Evolutionary conservation across 768 basidiomycete genomes (phyloP).

Genomic region (Gautieria morchelliformis): DNA sequence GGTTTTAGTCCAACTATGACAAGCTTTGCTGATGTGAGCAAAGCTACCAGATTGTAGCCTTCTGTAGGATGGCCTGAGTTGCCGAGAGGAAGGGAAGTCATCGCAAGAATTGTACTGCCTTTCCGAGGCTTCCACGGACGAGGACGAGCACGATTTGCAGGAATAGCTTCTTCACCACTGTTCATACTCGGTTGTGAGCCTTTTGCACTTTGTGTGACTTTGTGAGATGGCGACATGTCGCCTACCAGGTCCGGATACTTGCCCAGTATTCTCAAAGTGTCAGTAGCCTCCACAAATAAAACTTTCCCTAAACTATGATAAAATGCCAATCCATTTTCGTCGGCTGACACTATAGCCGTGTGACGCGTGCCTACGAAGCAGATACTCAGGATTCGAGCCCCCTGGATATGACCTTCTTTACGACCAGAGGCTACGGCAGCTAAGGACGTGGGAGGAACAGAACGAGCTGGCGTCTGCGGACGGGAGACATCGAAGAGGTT

Average conservation of each 20-base stretch:
- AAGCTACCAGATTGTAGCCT: conserved; percentile 65
- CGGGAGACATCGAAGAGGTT: conserved; percentile 76
- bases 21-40: conserved; percentile 84
- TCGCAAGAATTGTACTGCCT: conserved; percentile 57
- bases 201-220: conserved; percentile 6
- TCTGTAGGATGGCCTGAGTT: conserved; percentile 68
- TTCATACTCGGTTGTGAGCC: conserved; percentile 10
- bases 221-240: conserved; percentile 11
- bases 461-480: conserved; percentile 57
- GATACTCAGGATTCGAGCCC: conserved; percentile 70
- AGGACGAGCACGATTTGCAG: conserved; percentile 14
- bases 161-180: conserved; percentile 13
- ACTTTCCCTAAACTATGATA: conserved; percentile 93
- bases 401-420: conserved; percentile 77
- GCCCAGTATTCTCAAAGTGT: conserved; percentile 88
- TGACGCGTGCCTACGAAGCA: conserved; percentile 87
- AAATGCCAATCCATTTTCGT: conserved; percentile 87
- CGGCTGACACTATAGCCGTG: conserved; percentile 85
- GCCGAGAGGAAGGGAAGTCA: conserved; percentile 77
- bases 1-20: conserved; percentile 92
- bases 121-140: conserved; percentile 39
- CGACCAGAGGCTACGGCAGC: conserved; percentile 63
- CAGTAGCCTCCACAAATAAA: conserved; percentile 88
- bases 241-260: conserved; percentile 56
- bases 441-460: conserved; percentile 60